Base-by-base conservation (phyloP, 371 early-diverging fungal genomes). In the Chytridium lagenaria region DNA sequence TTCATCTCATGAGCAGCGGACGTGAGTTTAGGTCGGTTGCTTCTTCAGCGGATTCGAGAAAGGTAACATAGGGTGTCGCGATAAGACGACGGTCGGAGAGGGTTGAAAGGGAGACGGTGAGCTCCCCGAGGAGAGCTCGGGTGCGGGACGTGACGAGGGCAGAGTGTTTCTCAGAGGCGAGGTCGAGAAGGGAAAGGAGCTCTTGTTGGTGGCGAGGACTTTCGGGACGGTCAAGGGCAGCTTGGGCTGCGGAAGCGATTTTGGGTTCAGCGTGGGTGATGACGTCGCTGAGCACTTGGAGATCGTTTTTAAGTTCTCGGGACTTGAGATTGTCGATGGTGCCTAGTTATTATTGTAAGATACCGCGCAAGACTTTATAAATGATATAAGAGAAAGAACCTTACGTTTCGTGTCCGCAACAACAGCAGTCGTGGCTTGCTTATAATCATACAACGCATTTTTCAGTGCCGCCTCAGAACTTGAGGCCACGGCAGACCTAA, bases 91-190 rank as follows among this genome's bases (percentile, higher is more conserved):
- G 39, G 71, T 73, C 71, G 19, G 70, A 61, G 28, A 81, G 57
- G 37, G 57, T 49, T 30, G 70, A 67, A 50, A 70, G 23, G 31
- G 67, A 51, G 49, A 52, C 50, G 19, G 70, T 64, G 37, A 77
- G 65, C n/a, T 74, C 72, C 44, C 69, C 57, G 30, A 78, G 68
- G 30, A 81, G 30, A 19, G 71, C 67, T 23, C 72, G 65, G 69
- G 71, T 76, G 34, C 71, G 40, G 52, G 72, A 51, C 26, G 71
- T 72, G 37, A 68, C 52, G 50, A 81, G 77, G 22, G 72, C 70
- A 2, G 55, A 37, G 67, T 74, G 72, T 33, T 71, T 70, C 37
- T 40, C 72, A n/a, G 37, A 15, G 55, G 64, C 49, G 12, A 33
- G 51, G 50, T 70, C 73, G 2, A 76, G 52, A 15, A 50, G 67